Base-by-base conservation (phyloP, 306 rosid genomes). In the Amphicarpaea edgeworthii region DNA sequence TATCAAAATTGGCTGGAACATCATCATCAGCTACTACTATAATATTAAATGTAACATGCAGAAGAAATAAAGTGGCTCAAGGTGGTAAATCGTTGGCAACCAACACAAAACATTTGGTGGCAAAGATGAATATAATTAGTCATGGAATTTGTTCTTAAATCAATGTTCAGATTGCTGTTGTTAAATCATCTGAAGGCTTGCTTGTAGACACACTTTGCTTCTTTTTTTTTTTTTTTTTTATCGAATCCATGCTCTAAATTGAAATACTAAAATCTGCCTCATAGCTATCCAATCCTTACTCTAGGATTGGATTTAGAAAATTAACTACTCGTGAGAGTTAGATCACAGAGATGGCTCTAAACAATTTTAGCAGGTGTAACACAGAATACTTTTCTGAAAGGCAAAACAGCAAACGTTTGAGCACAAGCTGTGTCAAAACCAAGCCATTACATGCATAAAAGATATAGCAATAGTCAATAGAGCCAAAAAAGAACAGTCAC, bases 1-100 rank as follows among this genome's bases (percentile, higher is more conserved):
- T 12, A 59, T 19, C 8, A 47, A 72, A 30, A 46, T 73, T 41
- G 58, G 60, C 50, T 11, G 20, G 32, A 53, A 43, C 67, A 30
- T 58, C 10, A 70, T 49, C 41, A 57, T 45, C 30, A 72, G 23
- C 43, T 70, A 14, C 14, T 10, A 24, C 32, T n/a, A n/a, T n/a
- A 49, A 37, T 20, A 23, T 5, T 24, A 72, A 38, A 40, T 73
- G 28, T 24, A 9, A 72, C 7, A 21, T 23, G 17, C 8, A 59
- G 16, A n/a, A 24, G n/a, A 59, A 12, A 45, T 45, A 26, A 16
- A 24, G 45, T 14, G 1, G 34, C 30, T 37, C 24, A 55, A 14
- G 16, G 43, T 14, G 23, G 53, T 40, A 55, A 40, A 38, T 32
- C 47, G 21, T 28, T 30, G 30, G 9, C 30, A 47, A 30, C 32